Evolutionary conservation across 352 stramenopile species (phyloP).

Genomic region (Globisporangium apiculatum): DNA sequence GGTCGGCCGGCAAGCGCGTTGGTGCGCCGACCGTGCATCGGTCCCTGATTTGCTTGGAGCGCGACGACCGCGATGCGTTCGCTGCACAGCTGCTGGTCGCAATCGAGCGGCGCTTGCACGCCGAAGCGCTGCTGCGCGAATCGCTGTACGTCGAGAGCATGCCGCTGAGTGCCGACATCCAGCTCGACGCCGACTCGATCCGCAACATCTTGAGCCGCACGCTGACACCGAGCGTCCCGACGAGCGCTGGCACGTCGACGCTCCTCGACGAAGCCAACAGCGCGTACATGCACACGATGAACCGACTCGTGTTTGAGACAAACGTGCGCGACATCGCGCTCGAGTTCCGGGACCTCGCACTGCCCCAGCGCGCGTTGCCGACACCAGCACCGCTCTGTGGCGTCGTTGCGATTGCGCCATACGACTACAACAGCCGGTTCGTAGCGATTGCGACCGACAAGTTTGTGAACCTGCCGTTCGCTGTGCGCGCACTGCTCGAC

Average conservation of each 20-base stretch:
- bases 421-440: slow-evolving; percentile 72
- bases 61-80: slow-evolving; percentile 41
- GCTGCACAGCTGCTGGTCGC: slow-evolving; percentile 31
- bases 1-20: slow-evolving; percentile 66
- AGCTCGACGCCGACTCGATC: slow-evolving; percentile 64
- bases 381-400: slow-evolving; percentile 35
- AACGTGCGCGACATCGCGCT: slow-evolving; percentile 48
- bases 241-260: slow-evolving; percentile 43
- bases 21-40: slow-evolving; percentile 56
- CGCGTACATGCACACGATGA: slow-evolving; percentile 92
- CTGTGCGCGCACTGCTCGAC: slow-evolving; percentile 65
- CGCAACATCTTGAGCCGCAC: slow-evolving; percentile 67
- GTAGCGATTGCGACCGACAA: slow-evolving; percentile 46
- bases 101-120: slow-evolving; percentile 39
- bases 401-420: slow-evolving; percentile 39
- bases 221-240: slow-evolving; percentile 46
- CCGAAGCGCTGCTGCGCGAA: slow-evolving; percentile 55
- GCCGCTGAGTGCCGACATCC: slow-evolving; percentile 54
- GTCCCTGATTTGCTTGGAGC: slow-evolving; percentile 57
- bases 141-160: slow-evolving; percentile 72
- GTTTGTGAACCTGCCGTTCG: slow-evolving; percentile 66
- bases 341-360: slow-evolving; percentile 49
- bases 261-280: slow-evolving; percentile 88
- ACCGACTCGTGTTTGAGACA: slow-evolving; percentile 87
- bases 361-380: slow-evolving; percentile 20